Base-by-base conservation (phyloP, 768 basidiomycete genomes). In the Mycena olivaceomarginata region DNA sequence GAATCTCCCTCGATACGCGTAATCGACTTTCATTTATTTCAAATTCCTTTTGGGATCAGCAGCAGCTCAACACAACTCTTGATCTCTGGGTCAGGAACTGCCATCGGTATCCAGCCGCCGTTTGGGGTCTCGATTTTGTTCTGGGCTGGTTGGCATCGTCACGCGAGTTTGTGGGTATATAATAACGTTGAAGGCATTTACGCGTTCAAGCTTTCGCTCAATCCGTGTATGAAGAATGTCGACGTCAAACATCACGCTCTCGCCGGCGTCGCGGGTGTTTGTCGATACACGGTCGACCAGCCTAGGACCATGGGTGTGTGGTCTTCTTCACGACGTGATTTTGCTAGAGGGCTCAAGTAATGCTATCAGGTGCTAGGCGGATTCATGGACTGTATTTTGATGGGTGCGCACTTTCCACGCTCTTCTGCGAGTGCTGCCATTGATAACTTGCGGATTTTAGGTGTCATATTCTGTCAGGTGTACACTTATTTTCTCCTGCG, bases 241-340 rank as follows among this genome's bases (percentile, higher is more conserved):
- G n/a, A 51, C 22, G 8, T 72, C 70, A 16, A 57, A 46, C 62
- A 72, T 72, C 22, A 41, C 60, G 25, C 70, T 72, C 62, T 46
- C 31, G 59, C 70, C 70, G 59, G 43, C 70, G 59, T 72, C 70
- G 45, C 41, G 46, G 43, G 62, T 60, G 45, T 72, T 72, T 57
- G 70, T 72, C 16, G 70, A 72, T n/a, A 64, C 46, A 46, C 20
- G 70, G 40, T 46, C 43, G 60, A 72, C 59, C 40, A 48, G 39
- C 11, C 62, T 72, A 18, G 70, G 70, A 15, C 22, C 70, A n/a
- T 72, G 70, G 69, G 69, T 70, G 20, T 41, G 10, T 41, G 10
- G 18, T 43, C 48, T 56, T 46, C 31, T 18, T 46, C 41, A 7
- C 43, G 40, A 8, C 25, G 4, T 37, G n/a, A 43, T 9, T 40